phyloP scores from a whole-genome alignment of 192 early-diverging fungal genomes.

The Coemansia sp. region DNA sequence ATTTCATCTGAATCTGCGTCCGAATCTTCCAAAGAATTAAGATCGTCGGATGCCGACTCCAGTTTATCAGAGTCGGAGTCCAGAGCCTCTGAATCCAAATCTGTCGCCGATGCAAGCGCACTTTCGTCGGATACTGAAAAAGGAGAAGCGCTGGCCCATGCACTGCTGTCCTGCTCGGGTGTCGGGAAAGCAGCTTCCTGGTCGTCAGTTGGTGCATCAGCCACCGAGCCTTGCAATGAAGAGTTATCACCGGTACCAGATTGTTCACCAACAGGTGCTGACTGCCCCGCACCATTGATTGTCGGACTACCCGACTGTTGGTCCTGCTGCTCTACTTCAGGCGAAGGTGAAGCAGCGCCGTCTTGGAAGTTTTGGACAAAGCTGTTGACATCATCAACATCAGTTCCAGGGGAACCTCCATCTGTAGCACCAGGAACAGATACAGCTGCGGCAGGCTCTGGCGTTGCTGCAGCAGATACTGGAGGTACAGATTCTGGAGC shows the following conservation, averaged over 20 bases:
- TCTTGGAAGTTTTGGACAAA: neutral
- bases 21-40: neutral
- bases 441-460: slow-evolving; percentile 7
- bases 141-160: neutral
- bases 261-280: too few relatives aligned
- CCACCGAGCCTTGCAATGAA: too few relatives aligned
- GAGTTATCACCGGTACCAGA: too few relatives aligned
- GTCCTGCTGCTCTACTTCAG: neutral
- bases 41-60: neutral
- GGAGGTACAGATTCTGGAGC: neutral
- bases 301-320: too few relatives aligned
- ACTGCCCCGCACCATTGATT: too few relatives aligned
- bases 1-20: neutral
- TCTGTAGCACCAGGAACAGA: slow-evolving; percentile 9
- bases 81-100: neutral
- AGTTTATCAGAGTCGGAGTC: slow-evolving; percentile 14
- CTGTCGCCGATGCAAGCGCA: neutral
- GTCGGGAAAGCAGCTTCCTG: too few relatives aligned
- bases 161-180: too few relatives aligned
- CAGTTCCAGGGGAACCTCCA: neutral
- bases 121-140: neutral
- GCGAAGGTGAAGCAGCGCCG: neutral
- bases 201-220: too few relatives aligned
- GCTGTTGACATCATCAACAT: slow-evolving; percentile 7
- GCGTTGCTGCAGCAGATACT: slow-evolving; percentile 2